Base-by-base conservation (phyloP, 306 rosid genomes). In the Cyamopsis tetragonoloba region DNA sequence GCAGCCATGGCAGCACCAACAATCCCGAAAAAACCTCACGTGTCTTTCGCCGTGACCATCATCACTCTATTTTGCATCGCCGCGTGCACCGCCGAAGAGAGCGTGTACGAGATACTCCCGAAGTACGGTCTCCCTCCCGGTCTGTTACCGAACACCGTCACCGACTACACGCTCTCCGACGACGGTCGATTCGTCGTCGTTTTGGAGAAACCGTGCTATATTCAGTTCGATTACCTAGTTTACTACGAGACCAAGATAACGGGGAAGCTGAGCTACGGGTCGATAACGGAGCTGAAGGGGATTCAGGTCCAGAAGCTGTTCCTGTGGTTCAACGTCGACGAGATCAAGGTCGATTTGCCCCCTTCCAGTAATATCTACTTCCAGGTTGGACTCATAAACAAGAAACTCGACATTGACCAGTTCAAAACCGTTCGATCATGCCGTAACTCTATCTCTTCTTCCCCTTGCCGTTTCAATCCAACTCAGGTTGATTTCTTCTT, bases 271-370 rank as follows among this genome's bases (percentile, higher is more conserved):
- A 62, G 55, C 14, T 85, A 85, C 13, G 99, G 99, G 0, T 89
- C 97, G 35, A 90, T 95, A 70, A 70, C 91, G 1, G 68, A 75
- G 6, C 79, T 95, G 20, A 57, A 79, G n/a, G 99, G 99, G 0
- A 88, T 95, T 44, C 57, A 95, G 84, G 97, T 95, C 10, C 87
- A 82, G 59, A 74, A 85, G 3, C 26, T 95, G 32, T 77, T 95
- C 39, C 20, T 95, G 2, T 95, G 99, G 97, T 73, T 90, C 58
- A 77, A 77, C 50, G 95, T 95, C 0, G 89, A 83, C n/a, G 92
- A 95, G 88, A 95, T 95, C 85, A 77, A 80, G 53, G 96, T 95
- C 63, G 99, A 88, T 88, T 86, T 91, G 84, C 97, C 99, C 8
- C 95, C 99, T 2, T 82, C 97, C 0, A 70, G 74, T 28, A 77